phyloP scores from a whole-genome alignment of 2,329 filamentous ascomycete species.

The Penicillium concentricum region DNA sequence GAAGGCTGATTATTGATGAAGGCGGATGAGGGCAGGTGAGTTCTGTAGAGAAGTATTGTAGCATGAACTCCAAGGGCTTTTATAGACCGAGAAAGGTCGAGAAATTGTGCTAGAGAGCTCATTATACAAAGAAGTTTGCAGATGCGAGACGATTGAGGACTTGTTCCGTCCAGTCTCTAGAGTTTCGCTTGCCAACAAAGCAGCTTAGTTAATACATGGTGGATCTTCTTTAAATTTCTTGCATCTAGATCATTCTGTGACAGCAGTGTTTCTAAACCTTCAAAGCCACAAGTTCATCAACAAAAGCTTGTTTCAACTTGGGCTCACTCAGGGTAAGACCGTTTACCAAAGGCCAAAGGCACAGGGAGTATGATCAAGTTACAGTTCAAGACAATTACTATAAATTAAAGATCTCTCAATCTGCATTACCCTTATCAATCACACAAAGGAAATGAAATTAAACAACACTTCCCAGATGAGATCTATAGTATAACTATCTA shows the following conservation, averaged over 20 bases:
- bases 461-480: background rate
- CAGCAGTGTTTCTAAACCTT: background rate
- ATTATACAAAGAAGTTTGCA: background rate
- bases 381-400: background rate
- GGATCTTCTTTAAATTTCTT: conserved; percentile 17
- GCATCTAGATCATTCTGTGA: background rate
- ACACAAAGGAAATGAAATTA: background rate
- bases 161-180: background rate
- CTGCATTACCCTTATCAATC: background rate
- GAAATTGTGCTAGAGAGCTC: conserved; percentile 6
- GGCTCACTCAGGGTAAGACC: background rate
- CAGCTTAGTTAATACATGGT: background rate
- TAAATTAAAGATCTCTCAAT: background rate
- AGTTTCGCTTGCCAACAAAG: background rate
- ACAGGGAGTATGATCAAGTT: background rate
- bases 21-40: background rate
- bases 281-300: background rate
- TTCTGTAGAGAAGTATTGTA: background rate
- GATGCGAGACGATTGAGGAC: background rate
- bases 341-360: background rate
- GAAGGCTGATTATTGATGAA: background rate
- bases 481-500: too few species aligned
- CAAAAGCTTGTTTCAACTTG: background rate
- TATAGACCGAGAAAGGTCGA: background rate
- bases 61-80: background rate